These are phyloP conservation scores for Plasmodium coatneyi DNA, from an alignment of 169 alveolate species.

Conservation along the genomic window DNA sequence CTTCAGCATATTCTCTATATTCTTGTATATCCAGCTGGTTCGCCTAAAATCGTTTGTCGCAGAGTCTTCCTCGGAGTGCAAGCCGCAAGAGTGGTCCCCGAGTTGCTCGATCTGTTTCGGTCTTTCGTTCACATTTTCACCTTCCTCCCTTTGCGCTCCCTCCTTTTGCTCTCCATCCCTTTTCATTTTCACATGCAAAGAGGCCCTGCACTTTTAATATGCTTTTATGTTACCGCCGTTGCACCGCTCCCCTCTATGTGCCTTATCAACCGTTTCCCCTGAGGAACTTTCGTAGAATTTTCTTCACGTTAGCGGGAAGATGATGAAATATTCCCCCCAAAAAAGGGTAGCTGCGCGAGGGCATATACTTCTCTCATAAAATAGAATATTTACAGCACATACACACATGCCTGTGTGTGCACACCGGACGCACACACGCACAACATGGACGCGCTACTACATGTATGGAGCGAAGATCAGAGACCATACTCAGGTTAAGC, in stretches of 20 bases:
- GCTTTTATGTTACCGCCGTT: neutral
- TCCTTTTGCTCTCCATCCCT: neutral
- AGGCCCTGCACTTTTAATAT: neutral
- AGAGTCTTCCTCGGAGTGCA: neutral
- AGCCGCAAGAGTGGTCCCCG: neutral
- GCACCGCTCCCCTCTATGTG: neutral
- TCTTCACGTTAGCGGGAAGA: neutral
- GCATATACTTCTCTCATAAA: neutral
- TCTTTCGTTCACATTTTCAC: neutral
- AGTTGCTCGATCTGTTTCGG: neutral
- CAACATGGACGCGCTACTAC: no score
- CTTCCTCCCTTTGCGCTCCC: neutral
- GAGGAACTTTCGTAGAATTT: neutral
- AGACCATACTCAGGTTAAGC: no score
- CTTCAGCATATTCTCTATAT: constrained; percentile 19
- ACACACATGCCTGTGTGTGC: neutral
- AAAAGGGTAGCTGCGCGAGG: neutral
- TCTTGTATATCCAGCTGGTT: neutral
- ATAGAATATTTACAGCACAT: neutral
- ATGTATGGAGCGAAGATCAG: no score
- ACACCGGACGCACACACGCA: neutral
- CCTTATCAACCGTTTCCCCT: neutral
- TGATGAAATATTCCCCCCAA: neutral
- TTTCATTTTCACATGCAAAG: constrained; percentile 8
- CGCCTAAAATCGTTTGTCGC: neutral